Conservation (phyloP, 371 early-diverging fungal species). For the Capniomyces stellatus region DNA sequence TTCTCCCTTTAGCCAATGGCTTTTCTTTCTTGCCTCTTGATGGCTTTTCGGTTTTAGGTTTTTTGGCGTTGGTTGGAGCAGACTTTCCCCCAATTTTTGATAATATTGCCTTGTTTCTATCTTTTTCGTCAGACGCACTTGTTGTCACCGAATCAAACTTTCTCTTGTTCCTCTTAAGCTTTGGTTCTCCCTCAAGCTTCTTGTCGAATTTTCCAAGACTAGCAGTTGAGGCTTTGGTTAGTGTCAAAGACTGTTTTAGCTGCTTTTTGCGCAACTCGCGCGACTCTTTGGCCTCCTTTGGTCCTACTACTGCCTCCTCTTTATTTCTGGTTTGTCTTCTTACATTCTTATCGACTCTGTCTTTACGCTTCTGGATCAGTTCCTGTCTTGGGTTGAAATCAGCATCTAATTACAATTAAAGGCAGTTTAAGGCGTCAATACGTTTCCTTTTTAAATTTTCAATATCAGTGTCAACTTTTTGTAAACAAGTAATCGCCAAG, state of each 20-base stretch:
- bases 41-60: no score
- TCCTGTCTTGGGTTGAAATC: conserved; percentile 37
- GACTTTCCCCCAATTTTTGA: not conserved
- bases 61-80: no score
- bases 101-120: not conserved
- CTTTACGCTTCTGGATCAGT: conserved; percentile 57
- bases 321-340: conserved; percentile 65
- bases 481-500: no score
- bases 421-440: no score
- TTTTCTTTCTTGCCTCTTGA: no score
- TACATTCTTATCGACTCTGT: conserved; percentile 66
- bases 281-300: conserved; percentile 2
- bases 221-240: conserved; percentile 65
- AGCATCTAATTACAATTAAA: no score
- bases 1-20: no score
- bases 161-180: conserved; percentile 58
- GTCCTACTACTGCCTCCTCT: conserved; percentile 38
- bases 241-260: conserved; percentile 40
- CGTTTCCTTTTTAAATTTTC: no score
- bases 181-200: conserved; percentile 53
- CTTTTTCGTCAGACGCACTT: not conserved
- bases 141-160: conserved; percentile 38
- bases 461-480: no score
- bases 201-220: conserved; percentile 78
- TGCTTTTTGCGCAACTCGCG: conserved; percentile 41